Conservation (phyloP, 176 grass and related monocot species). For the Triticum aestivum region DNA sequence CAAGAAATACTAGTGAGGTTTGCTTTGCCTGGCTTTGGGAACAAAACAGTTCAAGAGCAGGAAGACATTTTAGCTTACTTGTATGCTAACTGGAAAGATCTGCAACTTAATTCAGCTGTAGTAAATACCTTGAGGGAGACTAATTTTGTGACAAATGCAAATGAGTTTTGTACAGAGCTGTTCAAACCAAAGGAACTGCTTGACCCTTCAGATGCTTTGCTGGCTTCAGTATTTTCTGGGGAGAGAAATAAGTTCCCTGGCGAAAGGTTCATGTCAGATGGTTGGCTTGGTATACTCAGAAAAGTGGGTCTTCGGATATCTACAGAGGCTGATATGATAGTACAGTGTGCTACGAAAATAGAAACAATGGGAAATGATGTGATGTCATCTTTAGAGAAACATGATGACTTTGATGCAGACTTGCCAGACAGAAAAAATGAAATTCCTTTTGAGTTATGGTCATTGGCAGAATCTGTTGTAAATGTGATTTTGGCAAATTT, state of each 20-base stretch:
- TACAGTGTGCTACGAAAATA: conserved; percentile 83
- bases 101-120: conserved; percentile 67
- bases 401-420: conserved; percentile 74
- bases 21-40: conserved; percentile 81
- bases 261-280: conserved; percentile 72
- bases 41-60: conserved; percentile 74
- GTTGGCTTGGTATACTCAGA: conserved; percentile 89
- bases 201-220: conserved; percentile 77
- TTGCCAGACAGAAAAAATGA: conserved; percentile 66
- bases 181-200: conserved; percentile 85
- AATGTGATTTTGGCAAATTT: conserved; percentile 86
- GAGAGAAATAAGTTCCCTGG: conserved; percentile 77
- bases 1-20: conserved; percentile 88
- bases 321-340: conserved; percentile 72
- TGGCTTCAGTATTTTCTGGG: conserved; percentile 82
- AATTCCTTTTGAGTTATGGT: conserved; percentile 82
- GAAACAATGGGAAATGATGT: conserved; percentile 69
- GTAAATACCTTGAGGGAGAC: conserved; percentile 68
- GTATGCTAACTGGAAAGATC: conserved; percentile 83
- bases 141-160: conserved; percentile 80
- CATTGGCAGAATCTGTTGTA: conserved; percentile 78
- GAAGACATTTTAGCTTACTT: conserved; percentile 85
- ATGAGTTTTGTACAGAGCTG: conserved; percentile 58
- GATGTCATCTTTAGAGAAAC: conserved; percentile 45
- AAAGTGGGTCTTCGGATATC: conserved; percentile 79